Percentiles rank a stretch among this genome's conserved stretches.
Conservation (phyloP, 2,329 filamentous ascomycete species). For the Aureobasidium sp. region DNA sequence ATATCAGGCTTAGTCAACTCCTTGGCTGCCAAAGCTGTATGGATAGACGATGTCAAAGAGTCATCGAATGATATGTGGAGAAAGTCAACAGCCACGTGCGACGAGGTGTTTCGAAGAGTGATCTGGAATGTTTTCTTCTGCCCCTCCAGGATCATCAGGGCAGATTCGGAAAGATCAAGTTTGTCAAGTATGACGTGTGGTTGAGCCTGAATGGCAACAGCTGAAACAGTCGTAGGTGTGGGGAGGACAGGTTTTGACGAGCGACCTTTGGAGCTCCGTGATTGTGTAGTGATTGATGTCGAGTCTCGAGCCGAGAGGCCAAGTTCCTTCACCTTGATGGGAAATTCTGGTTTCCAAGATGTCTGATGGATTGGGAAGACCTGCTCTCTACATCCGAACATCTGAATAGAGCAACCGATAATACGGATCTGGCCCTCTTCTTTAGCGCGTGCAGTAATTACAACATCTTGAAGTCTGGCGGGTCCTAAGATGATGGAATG, state of each 20-base stretch:
- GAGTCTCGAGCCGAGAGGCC: constrained; percentile 39
- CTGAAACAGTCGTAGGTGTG: constrained; percentile 42
- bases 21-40: constrained; percentile 66
- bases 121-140: constrained; percentile 72
- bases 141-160: constrained; percentile 88
- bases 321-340: constrained; percentile 69
- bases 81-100: constrained; percentile 66
- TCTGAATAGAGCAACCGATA: constrained; percentile 69
- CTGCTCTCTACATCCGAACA: constrained; percentile 74
- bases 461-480: constrained; percentile 73
- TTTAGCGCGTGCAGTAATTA: constrained; percentile 61
- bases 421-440: constrained; percentile 63
- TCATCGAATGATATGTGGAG: constrained; percentile 85
- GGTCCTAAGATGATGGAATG: constrained; percentile 67
- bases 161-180: constrained; percentile 72
- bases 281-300: not conserved
- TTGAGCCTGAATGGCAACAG: constrained; percentile 73
- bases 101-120: constrained; percentile 70
- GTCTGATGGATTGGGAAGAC: constrained; percentile 77
- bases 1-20: constrained; percentile 72
- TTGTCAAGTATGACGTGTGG: constrained; percentile 70
- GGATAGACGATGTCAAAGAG: constrained; percentile 71
- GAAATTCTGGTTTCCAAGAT: constrained; percentile 64
- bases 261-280: not conserved
- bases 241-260: constrained; percentile 24